Evolutionary conservation across 139 green algal genomes (phyloP).

Genomic region (Chlamydomonas sp.): DNA sequence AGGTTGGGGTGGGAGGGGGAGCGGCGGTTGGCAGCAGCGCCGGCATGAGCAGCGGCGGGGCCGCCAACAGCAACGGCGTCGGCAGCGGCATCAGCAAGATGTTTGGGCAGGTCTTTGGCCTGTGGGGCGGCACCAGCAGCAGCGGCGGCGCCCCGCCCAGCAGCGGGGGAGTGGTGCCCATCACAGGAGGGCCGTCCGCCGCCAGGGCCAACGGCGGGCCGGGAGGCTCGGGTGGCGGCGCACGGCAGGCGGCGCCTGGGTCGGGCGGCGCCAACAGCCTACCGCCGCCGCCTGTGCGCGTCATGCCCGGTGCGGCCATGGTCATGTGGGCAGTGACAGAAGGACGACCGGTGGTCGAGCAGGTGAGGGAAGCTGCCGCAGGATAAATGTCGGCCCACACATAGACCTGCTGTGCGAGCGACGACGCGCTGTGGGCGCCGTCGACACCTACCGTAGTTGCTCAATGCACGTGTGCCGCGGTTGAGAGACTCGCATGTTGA

Average conservation of each 20-base stretch:
- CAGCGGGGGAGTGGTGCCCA: neutral
- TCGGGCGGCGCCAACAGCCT: neutral
- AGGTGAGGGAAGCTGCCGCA: conserved; percentile 11
- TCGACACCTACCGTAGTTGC: too few relatives aligned
- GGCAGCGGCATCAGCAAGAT: conserved; percentile 57
- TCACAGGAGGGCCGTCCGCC: neutral
- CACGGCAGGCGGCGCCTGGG: neutral
- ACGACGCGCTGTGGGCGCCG: too few relatives aligned
- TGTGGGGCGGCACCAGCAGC: neutral
- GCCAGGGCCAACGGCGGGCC: neutral
- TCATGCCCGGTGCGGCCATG: conserved; percentile 57
- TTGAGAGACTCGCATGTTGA: too few relatives aligned
- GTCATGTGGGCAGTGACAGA: conserved; percentile 69
- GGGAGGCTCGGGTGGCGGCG: neutral
- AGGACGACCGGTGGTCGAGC: conserved; percentile 50
- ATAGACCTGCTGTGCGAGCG: too few relatives aligned
- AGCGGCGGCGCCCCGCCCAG: neutral
- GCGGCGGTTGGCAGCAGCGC: neutral
- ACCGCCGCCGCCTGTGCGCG: conserved; percentile 33
- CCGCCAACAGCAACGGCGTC: neutral
- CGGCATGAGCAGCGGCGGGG: neutral
- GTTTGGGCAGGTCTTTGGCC: conserved; percentile 43
- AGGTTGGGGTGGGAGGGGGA: neutral
- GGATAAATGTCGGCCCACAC: too few relatives aligned
- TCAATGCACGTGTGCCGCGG: too few relatives aligned